Evolutionary conservation across 352 stramenopile genomes (phyloP).

Genomic region (Elongisporangium prolatum): DNA sequence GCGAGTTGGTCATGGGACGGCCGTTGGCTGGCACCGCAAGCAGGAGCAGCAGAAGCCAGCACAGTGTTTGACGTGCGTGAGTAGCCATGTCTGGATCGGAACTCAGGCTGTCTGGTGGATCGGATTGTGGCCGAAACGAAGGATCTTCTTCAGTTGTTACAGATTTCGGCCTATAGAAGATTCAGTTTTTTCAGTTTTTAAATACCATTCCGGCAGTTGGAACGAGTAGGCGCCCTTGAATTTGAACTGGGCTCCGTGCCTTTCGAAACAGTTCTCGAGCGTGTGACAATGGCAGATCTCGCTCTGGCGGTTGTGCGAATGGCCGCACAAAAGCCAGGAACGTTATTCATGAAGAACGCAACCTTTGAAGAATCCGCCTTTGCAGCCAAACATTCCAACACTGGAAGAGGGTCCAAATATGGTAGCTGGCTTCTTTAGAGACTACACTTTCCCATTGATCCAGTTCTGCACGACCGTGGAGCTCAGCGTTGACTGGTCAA

Average conservation of each 20-base stretch:
- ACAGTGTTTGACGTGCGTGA: neutral
- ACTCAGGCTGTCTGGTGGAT: neutral
- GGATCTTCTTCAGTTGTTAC: neutral
- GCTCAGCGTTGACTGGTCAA: slow-evolving; percentile 21
- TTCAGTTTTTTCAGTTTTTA: neutral
- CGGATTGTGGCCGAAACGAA: neutral
- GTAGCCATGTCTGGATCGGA: neutral
- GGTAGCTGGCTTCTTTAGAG: neutral
- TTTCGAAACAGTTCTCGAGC: no score
- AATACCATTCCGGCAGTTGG: neutral
- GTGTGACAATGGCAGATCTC: neutral
- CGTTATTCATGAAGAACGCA: no score
- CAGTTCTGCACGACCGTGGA: slow-evolving; percentile 7
- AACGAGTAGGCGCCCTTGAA: neutral
- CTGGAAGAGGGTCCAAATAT: neutral
- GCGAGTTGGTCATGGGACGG: slow-evolving; percentile 2
- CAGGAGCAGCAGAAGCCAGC: neutral
- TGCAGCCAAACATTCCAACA: neutral
- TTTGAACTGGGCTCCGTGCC: no score
- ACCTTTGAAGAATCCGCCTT: no score
- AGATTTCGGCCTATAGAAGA: no score
- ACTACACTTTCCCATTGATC: slow-evolving; percentile 5
- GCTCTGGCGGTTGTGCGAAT: neutral
- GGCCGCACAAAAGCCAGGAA: no score
- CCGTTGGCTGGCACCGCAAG: neutral